Conservation (phyloP, 257 asterid species). For the Scutellaria barbata region DNA sequence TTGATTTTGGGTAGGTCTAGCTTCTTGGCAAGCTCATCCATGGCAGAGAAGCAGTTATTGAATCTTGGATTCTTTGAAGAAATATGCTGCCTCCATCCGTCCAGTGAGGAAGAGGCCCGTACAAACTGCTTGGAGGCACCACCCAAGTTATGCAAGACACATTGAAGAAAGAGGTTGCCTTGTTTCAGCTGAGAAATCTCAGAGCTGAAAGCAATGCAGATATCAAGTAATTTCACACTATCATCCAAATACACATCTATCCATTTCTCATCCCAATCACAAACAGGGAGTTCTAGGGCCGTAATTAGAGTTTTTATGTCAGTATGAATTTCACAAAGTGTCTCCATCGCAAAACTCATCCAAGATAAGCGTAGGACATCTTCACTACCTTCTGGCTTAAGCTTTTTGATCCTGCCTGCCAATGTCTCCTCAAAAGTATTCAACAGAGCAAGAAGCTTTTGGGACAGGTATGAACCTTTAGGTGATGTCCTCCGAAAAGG, state of each 20-base stretch:
- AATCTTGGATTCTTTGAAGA: constrained; percentile 64
- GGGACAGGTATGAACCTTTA: constrained; percentile 67
- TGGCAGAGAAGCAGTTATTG: constrained; percentile 60
- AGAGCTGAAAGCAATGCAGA: constrained; percentile 82
- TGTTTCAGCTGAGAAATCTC: constrained; percentile 78
- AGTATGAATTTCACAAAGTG: constrained; percentile 69
- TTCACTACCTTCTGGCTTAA: constrained; percentile 60
- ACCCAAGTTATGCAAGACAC: constrained; percentile 51
- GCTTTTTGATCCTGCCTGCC: constrained; percentile 61
- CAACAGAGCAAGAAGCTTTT: constrained; percentile 62
- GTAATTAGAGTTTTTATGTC: constrained; percentile 71
- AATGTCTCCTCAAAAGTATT: constrained; percentile 68
- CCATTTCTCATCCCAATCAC: constrained; percentile 93
- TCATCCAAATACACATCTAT: constrained; percentile 75
- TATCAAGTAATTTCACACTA: constrained; percentile 74
- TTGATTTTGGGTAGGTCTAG: constrained; percentile 79
- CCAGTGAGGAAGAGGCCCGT: constrained; percentile 65
- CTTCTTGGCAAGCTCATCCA: constrained; percentile 63
- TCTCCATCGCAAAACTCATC: constrained; percentile 68
- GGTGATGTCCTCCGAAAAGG: constrained; percentile 73
- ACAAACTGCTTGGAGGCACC: constrained; percentile 53
- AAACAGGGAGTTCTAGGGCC: constrained; percentile 72
- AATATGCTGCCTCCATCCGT: constrained; percentile 74
- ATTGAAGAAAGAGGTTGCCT: constrained; percentile 75
- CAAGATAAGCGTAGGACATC: constrained; percentile 71